A percentile compares a stretch with the other conserved stretches of the same genome.
Conservation (phyloP, 805 yeast species). For the Zygotorulaspora chibaensis region DNA sequence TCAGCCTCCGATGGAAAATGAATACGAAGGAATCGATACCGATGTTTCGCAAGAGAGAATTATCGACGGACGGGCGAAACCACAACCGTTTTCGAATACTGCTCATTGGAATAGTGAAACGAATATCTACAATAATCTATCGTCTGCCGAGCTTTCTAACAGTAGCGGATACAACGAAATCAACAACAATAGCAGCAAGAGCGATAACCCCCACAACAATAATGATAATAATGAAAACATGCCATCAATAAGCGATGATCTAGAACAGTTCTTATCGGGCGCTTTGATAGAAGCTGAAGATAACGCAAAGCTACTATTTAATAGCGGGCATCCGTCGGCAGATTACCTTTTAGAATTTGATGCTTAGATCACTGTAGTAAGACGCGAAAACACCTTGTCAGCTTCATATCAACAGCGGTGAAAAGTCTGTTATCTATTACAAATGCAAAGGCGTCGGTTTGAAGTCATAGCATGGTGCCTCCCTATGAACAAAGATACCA, state of each 20-base stretch:
- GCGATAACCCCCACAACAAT: constrained; percentile 1
- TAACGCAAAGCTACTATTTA: constrained; percentile 30
- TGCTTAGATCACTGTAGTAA: too few species aligned
- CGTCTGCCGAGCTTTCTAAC: not conserved
- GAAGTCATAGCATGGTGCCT: too few species aligned
- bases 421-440: too few species aligned
- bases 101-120: not conserved
- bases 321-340: constrained; percentile 21
- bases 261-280: constrained; percentile 32
- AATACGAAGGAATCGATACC: constrained; percentile 3
- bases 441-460: too few species aligned
- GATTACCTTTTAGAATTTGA: constrained; percentile 32
- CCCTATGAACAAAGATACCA: too few species aligned
- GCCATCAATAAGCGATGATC: constrained; percentile 20
- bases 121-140: not conserved
- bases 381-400: too few species aligned
- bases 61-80: constrained; percentile 26
- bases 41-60: constrained; percentile 23
- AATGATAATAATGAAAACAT: not conserved
- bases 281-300: constrained; percentile 32
- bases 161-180: not conserved
- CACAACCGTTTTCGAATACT: constrained; percentile 9
- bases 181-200: not conserved
- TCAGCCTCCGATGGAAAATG: not conserved
- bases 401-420: too few species aligned